A percentile compares a stretch with the other conserved stretches of the same genome.
These are phyloP conservation scores for Aspergillus kassunensis DNA, from an alignment of 495 filamentous ascomycete genomes.

Conservation along the genomic window DNA sequence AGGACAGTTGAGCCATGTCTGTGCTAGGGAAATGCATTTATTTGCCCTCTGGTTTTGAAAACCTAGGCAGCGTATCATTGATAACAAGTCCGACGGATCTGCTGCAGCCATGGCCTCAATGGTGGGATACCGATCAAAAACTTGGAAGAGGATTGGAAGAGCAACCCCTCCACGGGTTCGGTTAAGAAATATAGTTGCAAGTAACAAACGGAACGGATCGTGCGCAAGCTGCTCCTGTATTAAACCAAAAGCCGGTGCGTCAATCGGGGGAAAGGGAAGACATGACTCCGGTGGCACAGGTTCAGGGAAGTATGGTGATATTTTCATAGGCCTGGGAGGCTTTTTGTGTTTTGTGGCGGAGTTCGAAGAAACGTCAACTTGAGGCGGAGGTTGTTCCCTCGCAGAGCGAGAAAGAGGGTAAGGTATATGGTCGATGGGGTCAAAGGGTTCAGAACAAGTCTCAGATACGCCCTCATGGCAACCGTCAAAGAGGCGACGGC, in stretches of 20 bases:
- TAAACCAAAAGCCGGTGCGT: conserved; percentile 62
- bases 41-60: conserved; percentile 62
- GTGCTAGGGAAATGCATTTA: conserved; percentile 63
- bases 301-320: conserved; percentile 46
- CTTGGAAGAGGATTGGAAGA: conserved; percentile 66
- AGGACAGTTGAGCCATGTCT: conserved; percentile 62
- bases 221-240: conserved; percentile 75
- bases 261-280: conserved; percentile 68
- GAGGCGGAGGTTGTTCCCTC: conserved; percentile 1
- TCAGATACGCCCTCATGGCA: neutral
- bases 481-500: neutral
- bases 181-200: conserved; percentile 81
- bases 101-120: conserved; percentile 61
- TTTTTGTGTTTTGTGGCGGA: conserved; percentile 11
- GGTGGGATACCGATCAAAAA: conserved; percentile 67
- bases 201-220: conserved; percentile 67
- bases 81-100: conserved; percentile 50
- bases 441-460: neutral
- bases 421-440: neutral
- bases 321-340: conserved; percentile 27
- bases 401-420: neutral
- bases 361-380: neutral
- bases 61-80: conserved; percentile 68
- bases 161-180: conserved; percentile 70
- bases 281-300: conserved; percentile 52